A percentile compares a stretch with the other conserved stretches of the same genome.
These are phyloP conservation scores for Acidiella bohemica DNA, from an alignment of 495 filamentous ascomycete species.

Conservation along the genomic window DNA sequence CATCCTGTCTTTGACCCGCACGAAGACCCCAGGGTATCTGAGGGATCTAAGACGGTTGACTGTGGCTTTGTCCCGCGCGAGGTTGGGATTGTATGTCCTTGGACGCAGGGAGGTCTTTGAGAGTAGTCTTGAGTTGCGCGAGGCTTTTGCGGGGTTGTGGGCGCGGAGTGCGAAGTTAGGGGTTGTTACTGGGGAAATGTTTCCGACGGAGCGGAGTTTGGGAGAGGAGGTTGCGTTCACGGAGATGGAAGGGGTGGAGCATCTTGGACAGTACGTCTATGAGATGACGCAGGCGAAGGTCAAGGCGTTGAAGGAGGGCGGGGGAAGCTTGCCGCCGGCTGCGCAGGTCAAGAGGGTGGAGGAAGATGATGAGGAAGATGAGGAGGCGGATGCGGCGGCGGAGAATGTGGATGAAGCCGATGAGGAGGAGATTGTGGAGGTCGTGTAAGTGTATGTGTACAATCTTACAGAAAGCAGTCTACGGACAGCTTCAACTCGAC, in stretches of 20 bases:
- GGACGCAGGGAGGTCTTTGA: conserved; percentile 85
- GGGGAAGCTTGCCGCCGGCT: conserved; percentile 10
- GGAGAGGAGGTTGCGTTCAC: conserved; percentile 35
- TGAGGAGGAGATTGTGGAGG: conserved; percentile 1
- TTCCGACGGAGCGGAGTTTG: conserved; percentile 48
- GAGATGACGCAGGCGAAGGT: conserved; percentile 89
- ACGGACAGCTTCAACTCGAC: neutral
- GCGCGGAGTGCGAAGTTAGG: conserved; percentile 58
- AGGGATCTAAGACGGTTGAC: conserved; percentile 88
- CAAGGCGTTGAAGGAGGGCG: conserved; percentile 42
- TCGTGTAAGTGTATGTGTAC: conserved; percentile 2
- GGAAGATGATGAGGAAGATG: conserved; percentile 4
- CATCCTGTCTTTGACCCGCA: conserved; percentile 82
- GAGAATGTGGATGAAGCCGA: conserved; percentile 1
- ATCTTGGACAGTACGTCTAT: conserved; percentile 91
- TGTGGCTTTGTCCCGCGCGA: conserved; percentile 88
- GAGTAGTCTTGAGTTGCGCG: conserved; percentile 70
- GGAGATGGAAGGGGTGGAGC: conserved; percentile 74
- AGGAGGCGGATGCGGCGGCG: neutral
- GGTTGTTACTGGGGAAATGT: conserved; percentile 76
- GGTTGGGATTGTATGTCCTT: conserved; percentile 84
- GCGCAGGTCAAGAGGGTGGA: neutral
- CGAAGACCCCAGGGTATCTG: conserved; percentile 80
- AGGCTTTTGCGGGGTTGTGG: conserved; percentile 65
- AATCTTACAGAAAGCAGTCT: neutral